Evolutionary conservation across 805 yeast species (phyloP).

Genomic region (Sungouiella thailandica): DNA sequence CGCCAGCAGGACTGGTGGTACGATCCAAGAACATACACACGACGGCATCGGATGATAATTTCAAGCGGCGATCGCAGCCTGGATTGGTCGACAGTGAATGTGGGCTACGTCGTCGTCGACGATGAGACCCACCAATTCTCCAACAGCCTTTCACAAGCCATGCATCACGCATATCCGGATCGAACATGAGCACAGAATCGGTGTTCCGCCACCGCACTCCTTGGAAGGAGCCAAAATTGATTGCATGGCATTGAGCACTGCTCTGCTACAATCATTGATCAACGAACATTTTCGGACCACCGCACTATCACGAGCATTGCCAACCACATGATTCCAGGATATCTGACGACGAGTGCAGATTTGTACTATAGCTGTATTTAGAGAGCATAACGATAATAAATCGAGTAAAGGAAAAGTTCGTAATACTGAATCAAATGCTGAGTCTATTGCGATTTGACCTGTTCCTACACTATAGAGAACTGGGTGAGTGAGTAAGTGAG

Average conservation of each 20-base stretch:
- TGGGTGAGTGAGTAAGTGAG: no score
- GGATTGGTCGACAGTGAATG: conserved; percentile 2
- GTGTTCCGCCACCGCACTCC: no score
- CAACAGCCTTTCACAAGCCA: no score
- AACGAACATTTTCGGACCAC: neutral
- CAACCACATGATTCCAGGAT: conserved; percentile 2
- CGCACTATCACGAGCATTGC: neutral
- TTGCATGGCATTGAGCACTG: neutral
- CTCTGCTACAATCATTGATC: neutral
- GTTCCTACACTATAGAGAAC: no score
- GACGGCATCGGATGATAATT: conserved; percentile 5
- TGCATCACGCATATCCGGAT: no score
- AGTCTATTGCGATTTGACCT: no score
- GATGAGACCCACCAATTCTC: conserved; percentile 1
- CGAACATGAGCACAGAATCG: no score
- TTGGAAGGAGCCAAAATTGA: no score
- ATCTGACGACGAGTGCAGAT: neutral
- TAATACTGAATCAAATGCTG: no score
- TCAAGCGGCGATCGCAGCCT: conserved; percentile 9
- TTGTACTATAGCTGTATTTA: neutral
- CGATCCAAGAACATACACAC: neutral
- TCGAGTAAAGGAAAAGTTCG: no score
- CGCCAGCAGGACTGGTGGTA: neutral
- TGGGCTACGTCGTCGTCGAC: conserved; percentile 4
- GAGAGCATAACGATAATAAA: neutral